Evolutionary conservation across 2,329 filamentous ascomycete genomes (phyloP), one percentile per base, ranked within the genome.

Genomic region (Calonectria pseudoreteaudii): DNA sequence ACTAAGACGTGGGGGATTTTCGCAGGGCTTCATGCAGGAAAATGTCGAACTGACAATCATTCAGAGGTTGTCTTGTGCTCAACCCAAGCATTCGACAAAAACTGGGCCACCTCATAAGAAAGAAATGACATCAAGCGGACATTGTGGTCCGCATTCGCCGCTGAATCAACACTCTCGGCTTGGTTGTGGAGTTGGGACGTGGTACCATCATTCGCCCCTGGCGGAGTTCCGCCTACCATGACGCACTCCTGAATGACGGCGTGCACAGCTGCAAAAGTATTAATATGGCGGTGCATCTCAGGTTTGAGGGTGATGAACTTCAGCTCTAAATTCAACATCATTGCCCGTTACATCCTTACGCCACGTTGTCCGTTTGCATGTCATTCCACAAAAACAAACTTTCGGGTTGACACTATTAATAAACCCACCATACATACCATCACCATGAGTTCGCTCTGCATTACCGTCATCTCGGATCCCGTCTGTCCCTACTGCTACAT

Each of bases 401-500:
- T 16, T 41, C 31, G 18, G 20, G 8, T 18, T 16, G 2, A n/a
- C 11, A 41, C 14, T 28, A 11, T 28, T 23, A 41, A 62, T 6
- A 62, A n/a, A 23, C 4, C 41, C 28, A 41, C 13, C 34, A 28
- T 30, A 23, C 4, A 28, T 23, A 41, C 13, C 34, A 28, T 30
- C 68, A 82, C 56, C 56, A 95, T 96, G 94, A 91, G 93, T 26
- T 91, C 92, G 80, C 94, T 96, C 86, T 90, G 91, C 75, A 94
- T 97, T 84, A 91, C 93, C 73, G 91, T 95, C 81, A 91, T 95
- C 72, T 94, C 91, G n/a, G 95, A 98, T 85, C 94, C 92, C 3
- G 90, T 97, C 78, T 97, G 95, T 82, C 94, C 94, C 6, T 90
- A 87, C 90, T 94, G 95, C 88, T 97, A 95, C 83, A 88, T 97